Conservation (phyloP, 1,284 basidiomycete species). For the Ganoderma leucocontextum region DNA sequence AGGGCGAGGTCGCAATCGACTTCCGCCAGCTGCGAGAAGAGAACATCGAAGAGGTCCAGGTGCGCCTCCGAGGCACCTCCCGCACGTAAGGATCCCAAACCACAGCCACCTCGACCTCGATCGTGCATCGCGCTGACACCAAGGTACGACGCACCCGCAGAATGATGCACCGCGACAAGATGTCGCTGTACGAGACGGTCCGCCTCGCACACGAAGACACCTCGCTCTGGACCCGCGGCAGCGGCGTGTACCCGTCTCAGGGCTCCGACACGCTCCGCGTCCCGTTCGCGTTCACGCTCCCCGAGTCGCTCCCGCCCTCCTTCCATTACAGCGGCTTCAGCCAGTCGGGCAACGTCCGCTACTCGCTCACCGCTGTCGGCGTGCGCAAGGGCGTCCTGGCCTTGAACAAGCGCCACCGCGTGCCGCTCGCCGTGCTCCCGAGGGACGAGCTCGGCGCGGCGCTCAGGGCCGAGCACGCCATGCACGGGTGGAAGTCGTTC, state of each 20-base stretch:
- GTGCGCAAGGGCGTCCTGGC: slow-evolving; percentile 28
- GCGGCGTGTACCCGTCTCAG: slow-evolving; percentile 26
- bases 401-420: slow-evolving; percentile 27
- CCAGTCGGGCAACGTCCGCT: slow-evolving; percentile 22
- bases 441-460: slow-evolving; percentile 22
- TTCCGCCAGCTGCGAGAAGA: slow-evolving; percentile 20
- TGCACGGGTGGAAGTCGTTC: slow-evolving; percentile 18
- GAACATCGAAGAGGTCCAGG: slow-evolving; percentile 21
- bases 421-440: slow-evolving; percentile 33
- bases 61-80: slow-evolving; percentile 14
- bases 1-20: slow-evolving; percentile 25
- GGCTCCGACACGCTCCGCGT: slow-evolving; percentile 32
- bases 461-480: slow-evolving; percentile 9
- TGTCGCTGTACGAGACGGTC: neutral
- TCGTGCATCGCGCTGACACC: neutral
- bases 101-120: too few species aligned
- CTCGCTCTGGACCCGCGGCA: slow-evolving; percentile 35
- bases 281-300: slow-evolving; percentile 37
- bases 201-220: slow-evolving; percentile 23
- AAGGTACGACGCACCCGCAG: neutral
- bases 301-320: slow-evolving; percentile 33
- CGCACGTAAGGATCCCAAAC: slow-evolving; percentile 12
- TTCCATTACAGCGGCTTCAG: slow-evolving; percentile 23
- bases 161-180: slow-evolving; percentile 7
- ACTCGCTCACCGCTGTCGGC: slow-evolving; percentile 32